Conservation (phyloP, 139 green algal genomes). For the Haematococcus lacustris region DNA sequence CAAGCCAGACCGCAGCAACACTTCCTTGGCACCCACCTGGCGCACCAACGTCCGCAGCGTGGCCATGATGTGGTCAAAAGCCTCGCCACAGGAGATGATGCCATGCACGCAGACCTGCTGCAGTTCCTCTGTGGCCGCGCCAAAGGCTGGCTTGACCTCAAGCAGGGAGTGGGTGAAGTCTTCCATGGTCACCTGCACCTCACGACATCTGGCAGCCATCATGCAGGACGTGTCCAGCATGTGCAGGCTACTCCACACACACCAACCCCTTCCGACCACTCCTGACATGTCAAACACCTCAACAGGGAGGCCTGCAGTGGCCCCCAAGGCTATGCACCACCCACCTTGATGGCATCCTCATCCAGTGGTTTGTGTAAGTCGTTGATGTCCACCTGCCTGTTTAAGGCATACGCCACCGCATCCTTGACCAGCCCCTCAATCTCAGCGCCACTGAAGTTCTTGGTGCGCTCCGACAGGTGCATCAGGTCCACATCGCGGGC, state of each 20-base stretch:
- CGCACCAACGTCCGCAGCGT: slow-evolving; percentile 39
- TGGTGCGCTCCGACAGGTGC: slow-evolving; percentile 71
- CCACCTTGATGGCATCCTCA: slow-evolving; percentile 92
- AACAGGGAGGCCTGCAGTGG: too few species aligned
- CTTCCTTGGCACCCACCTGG: slow-evolving; percentile 23
- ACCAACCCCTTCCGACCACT: too few species aligned
- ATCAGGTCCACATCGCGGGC: slow-evolving; percentile 78
- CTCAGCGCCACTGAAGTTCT: slow-evolving; percentile 94
- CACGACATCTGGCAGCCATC: too few species aligned
- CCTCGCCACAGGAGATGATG: slow-evolving; percentile 77
- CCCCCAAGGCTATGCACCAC: too few species aligned
- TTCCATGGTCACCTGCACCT: slow-evolving; percentile 59
- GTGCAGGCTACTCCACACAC: too few species aligned
- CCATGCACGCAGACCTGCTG: slow-evolving; percentile 78
- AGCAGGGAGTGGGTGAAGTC: slow-evolving; percentile 87
- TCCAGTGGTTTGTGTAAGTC: slow-evolving; percentile 86
- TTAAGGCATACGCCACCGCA: slow-evolving; percentile 86
- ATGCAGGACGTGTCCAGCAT: too few species aligned
- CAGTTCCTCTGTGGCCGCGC: slow-evolving; percentile 76
- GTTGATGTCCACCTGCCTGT: slow-evolving; percentile 84
- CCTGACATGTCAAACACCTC: too few species aligned
- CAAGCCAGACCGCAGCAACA: too few species aligned
- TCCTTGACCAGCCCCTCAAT: slow-evolving; percentile 95
- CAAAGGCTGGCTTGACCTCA: slow-evolving; percentile 96
- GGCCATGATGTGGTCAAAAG: slow-evolving; percentile 70